Evolutionary conservation across 768 basidiomycete species (phyloP).

Genomic region (Tylopilus sp.): DNA sequence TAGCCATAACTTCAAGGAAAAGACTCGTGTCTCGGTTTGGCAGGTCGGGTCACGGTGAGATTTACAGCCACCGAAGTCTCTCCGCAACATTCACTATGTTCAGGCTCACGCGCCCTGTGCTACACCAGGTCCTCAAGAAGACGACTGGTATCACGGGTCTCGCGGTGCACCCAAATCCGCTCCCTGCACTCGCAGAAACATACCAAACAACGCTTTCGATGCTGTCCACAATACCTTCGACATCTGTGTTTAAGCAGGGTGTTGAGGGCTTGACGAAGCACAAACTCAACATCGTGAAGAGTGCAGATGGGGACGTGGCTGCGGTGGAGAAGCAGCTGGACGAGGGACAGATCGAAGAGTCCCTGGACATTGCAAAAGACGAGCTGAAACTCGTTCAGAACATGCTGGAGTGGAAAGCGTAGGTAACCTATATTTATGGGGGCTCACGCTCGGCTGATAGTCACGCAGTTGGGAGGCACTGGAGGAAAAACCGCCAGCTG

Average conservation of each 20-base stretch:
- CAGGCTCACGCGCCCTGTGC: constrained; percentile 69
- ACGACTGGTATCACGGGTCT: constrained; percentile 89
- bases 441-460: constrained; percentile 3
- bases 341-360: constrained; percentile 86
- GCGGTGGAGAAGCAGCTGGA: constrained; percentile 71
- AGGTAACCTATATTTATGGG: constrained; percentile 36
- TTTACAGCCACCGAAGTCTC: constrained; percentile 11
- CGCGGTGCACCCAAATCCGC: constrained; percentile 76
- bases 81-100: constrained; percentile 52
- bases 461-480: constrained; percentile 79
- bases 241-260: constrained; percentile 87
- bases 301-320: constrained; percentile 60
- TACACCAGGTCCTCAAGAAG: constrained; percentile 60
- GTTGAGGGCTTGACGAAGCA: constrained; percentile 80
- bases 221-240: constrained; percentile 68
- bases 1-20: constrained; percentile 36
- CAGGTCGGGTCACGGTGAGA: not conserved
- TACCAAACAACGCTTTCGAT: constrained; percentile 75
- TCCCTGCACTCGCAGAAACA: constrained; percentile 70
- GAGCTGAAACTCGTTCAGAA: constrained; percentile 74
- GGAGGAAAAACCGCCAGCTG: constrained; percentile 72
- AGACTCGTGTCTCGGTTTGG: not conserved
- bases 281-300: constrained; percentile 71
- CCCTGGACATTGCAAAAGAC: constrained; percentile 76
- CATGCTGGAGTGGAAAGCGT: constrained; percentile 98